Base-by-base conservation (phyloP, 352 stramenopile genomes). In the Pseudoperonospora humuli region DNA sequence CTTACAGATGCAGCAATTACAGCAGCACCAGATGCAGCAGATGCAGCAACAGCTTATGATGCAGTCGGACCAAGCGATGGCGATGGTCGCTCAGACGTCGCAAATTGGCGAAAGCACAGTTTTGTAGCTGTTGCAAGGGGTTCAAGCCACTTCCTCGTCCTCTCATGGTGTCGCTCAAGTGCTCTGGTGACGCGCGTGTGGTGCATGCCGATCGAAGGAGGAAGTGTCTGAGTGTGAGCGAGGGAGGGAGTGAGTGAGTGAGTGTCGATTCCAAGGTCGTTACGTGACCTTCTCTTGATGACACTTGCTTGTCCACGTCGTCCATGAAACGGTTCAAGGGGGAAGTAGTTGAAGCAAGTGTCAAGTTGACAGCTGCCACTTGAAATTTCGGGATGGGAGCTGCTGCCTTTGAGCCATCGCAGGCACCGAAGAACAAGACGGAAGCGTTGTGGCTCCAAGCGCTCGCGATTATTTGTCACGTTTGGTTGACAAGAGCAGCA, bases 11-110 rank as follows among this genome's bases (percentile, higher is more conserved):
- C 58, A 67, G 29, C 58, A 58, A 18, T 19, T 57, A 7, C 45
- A 54, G 33, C 54, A 62, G 20, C 53, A 54, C n/a, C 46, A 66
- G 41, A 37, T 52, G 3, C 49, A 64, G 24, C 50, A 61, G 42
- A 50, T 59, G 26, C 51, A 66, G 21, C 51, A 66, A 33, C 53
- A 67, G 26, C 52, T 67, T 25, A 36, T 66, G 38, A 57, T 62
- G 57, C 57, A 61, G 13, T 43, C 45, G 1, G 54, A 63, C 18
- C 50, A 57, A 39, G 44, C 39, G n/a, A 52, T 64, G 39, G 45
- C 41, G 2, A 55, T 67, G 33, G 42, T 40, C 5, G 45, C 50
- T 5, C 43, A 55, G 29, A 27, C 57, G 24, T 52, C 57, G 4
- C 51, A 62, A 20, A 55, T 67, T 5, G 47, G 39, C 7, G 57